These are phyloP conservation scores for Pholiota microspora DNA, from an alignment of 768 basidiomycete species.

Conservation along the genomic window DNA sequence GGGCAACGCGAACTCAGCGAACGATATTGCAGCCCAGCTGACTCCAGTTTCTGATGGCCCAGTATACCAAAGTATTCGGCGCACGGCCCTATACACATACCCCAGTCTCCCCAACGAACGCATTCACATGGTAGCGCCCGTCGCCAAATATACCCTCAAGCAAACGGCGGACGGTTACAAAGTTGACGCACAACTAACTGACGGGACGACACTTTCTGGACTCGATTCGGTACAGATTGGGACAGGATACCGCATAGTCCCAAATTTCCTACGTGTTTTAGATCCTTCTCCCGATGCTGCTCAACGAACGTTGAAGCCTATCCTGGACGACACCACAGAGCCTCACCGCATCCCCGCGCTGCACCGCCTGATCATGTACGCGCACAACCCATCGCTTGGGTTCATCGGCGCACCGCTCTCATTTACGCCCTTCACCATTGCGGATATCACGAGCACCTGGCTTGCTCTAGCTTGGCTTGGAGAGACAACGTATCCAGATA, in stretches of 20 bases:
- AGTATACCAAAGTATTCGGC: slow-evolving; percentile 46
- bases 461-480: slow-evolving; percentile 40
- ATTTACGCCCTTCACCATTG: slow-evolving; percentile 47
- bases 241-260: slow-evolving; percentile 44
- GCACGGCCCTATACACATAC: slow-evolving; percentile 35
- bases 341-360: slow-evolving; percentile 39
- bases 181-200: slow-evolving; percentile 33
- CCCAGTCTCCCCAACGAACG: slow-evolving; percentile 39
- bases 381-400: slow-evolving; percentile 42
- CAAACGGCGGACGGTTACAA: slow-evolving; percentile 14
- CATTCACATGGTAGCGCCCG: slow-evolving; percentile 42
- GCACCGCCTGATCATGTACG: slow-evolving; percentile 45
- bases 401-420: slow-evolving; percentile 43
- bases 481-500: slow-evolving; percentile 30
- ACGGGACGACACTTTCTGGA: slow-evolving; percentile 35
- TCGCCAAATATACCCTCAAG: slow-evolving; percentile 29
- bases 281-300: slow-evolving; percentile 4
- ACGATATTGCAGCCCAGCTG: slow-evolving; percentile 50
- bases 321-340: slow-evolving; percentile 25
- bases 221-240: slow-evolving; percentile 44
- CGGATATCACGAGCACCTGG: slow-evolving; percentile 50
- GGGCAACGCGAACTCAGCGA: slow-evolving; percentile 52
- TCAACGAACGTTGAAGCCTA: slow-evolving; percentile 24
- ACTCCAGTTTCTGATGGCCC: slow-evolving; percentile 35
- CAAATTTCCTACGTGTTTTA: slow-evolving; percentile 39